These are phyloP conservation scores for Candida nitratophila DNA, from an alignment of 805 yeast genomes.

Conservation along the genomic window DNA sequence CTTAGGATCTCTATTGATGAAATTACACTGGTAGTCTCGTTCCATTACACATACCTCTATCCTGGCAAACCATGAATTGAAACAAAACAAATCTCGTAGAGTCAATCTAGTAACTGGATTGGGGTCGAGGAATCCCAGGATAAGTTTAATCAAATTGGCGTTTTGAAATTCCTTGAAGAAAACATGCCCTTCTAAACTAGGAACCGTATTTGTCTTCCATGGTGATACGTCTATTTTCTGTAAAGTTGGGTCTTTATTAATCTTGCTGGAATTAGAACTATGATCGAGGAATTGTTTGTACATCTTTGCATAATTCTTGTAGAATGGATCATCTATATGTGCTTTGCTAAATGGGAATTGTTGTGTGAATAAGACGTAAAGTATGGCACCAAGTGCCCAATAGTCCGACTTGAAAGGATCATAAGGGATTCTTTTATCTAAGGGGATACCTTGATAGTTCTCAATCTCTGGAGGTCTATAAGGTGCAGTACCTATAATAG, in stretches of 20 bases:
- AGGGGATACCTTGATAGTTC: slow-evolving; percentile 30
- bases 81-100: slow-evolving; percentile 40
- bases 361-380: slow-evolving; percentile 53
- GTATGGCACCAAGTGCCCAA: slow-evolving; percentile 67
- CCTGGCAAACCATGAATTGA: slow-evolving; percentile 55
- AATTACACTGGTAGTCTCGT: slow-evolving; percentile 18
- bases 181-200: slow-evolving; percentile 33
- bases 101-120: slow-evolving; percentile 45
- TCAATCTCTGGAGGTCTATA: slow-evolving; percentile 75
- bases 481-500: slow-evolving; percentile 74
- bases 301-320: slow-evolving; percentile 44
- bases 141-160: slow-evolving; percentile 13
- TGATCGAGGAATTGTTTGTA: slow-evolving; percentile 30
- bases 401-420: slow-evolving; percentile 62
- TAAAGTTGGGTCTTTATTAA: slow-evolving; percentile 48
- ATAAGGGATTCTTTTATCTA: slow-evolving; percentile 26
- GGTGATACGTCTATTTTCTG: slow-evolving; percentile 24
- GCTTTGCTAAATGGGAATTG: slow-evolving; percentile 57
- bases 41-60: slow-evolving; percentile 59
- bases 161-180: slow-evolving; percentile 15
- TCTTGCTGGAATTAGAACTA: slow-evolving; percentile 48
- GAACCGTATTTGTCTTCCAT: not conserved
- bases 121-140: slow-evolving; percentile 73
- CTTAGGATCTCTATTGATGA: slow-evolving; percentile 1
- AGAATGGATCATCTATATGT: slow-evolving; percentile 37